Evolutionary conservation across 2,329 filamentous ascomycete genomes (phyloP).

Genomic region (Pseudogymnoascus sp.): DNA sequence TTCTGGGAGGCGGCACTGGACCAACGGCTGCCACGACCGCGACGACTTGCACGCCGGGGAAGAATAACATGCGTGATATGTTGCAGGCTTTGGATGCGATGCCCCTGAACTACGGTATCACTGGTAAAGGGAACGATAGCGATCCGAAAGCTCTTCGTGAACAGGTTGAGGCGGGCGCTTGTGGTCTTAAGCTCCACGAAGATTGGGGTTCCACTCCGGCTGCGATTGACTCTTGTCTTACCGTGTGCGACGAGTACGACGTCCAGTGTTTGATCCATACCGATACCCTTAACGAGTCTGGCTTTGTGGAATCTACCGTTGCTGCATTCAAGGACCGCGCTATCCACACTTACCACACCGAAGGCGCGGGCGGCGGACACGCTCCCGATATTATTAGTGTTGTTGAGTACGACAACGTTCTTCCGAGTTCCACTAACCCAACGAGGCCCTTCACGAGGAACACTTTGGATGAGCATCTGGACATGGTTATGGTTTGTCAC

Average conservation of each 20-base stretch:
- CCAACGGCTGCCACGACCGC: conserved; percentile 88
- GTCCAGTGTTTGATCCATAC: conserved; percentile 93
- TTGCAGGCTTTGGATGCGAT: conserved; percentile 75
- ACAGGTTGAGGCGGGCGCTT: conserved; percentile 74
- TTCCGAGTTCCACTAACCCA: conserved; percentile 86
- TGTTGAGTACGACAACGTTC: conserved; percentile 79
- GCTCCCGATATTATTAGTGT: conserved; percentile 94
- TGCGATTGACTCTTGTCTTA: conserved; percentile 80
- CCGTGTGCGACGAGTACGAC: conserved; percentile 82
- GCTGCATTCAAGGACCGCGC: conserved; percentile 76
- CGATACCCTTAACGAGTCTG: conserved; percentile 91
- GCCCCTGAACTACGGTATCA: conserved; percentile 84
- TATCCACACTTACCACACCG: conserved; percentile 95
- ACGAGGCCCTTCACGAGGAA: conserved; percentile 86
- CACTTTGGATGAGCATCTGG: conserved; percentile 90
- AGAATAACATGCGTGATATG: conserved; percentile 78
- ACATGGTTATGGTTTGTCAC: conserved; percentile 98
- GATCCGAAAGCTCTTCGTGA: conserved; percentile 63
- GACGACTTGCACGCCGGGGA: conserved; percentile 86
- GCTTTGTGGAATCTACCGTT: conserved; percentile 91
- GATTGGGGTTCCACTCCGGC: conserved; percentile 92
- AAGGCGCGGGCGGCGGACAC: conserved; percentile 90
- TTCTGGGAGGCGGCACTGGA: conserved; percentile 84
- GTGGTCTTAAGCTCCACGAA: conserved; percentile 89
- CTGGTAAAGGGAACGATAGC: conserved; percentile 87